Conservation (phyloP, 2,329 filamentous ascomycete genomes). For the Bertia moriformis region DNA sequence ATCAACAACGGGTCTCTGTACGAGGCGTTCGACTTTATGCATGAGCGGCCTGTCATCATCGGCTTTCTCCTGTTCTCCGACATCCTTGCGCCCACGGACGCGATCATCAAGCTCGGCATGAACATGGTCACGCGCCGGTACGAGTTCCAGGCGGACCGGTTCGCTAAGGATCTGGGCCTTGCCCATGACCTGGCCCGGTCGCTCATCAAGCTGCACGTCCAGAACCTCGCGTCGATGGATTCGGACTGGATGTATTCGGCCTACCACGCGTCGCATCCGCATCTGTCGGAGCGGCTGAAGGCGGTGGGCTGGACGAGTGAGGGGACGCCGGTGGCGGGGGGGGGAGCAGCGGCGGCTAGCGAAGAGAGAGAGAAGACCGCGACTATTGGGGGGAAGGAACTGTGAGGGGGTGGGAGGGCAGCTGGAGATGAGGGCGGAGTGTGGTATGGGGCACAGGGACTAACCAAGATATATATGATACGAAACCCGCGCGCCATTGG, state of each 20-base stretch:
- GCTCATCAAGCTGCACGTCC: slow-evolving; percentile 92
- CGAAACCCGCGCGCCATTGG: too few species aligned
- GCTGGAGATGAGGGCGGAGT: too few species aligned
- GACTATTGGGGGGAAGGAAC: too few species aligned
- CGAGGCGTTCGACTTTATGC: slow-evolving; percentile 75
- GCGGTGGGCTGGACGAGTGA: slow-evolving; percentile 78
- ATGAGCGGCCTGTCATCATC: slow-evolving; percentile 78
- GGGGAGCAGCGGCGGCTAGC: too few species aligned
- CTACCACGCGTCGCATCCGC: slow-evolving; percentile 97
- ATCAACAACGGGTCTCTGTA: slow-evolving; percentile 91
- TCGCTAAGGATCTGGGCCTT: slow-evolving; percentile 75
- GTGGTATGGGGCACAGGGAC: too few species aligned
- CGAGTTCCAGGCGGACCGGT: slow-evolving; percentile 90
- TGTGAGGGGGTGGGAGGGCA: too few species aligned
- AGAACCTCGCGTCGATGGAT: slow-evolving; percentile 97
- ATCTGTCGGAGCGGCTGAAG: slow-evolving; percentile 80
- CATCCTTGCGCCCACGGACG: slow-evolving; percentile 85
- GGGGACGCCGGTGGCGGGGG: too few species aligned
- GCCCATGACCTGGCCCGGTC: slow-evolving; percentile 68
- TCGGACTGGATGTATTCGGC: slow-evolving; percentile 96
- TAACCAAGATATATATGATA: too few species aligned
- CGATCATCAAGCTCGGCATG: slow-evolving; percentile 87
- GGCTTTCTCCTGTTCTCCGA: slow-evolving; percentile 97
- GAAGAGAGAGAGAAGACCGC: too few species aligned
- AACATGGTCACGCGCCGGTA: slow-evolving; percentile 88